These are phyloP conservation scores for Datisca glomerata DNA, from an alignment of 306 rosid species.

Conservation along the genomic window DNA sequence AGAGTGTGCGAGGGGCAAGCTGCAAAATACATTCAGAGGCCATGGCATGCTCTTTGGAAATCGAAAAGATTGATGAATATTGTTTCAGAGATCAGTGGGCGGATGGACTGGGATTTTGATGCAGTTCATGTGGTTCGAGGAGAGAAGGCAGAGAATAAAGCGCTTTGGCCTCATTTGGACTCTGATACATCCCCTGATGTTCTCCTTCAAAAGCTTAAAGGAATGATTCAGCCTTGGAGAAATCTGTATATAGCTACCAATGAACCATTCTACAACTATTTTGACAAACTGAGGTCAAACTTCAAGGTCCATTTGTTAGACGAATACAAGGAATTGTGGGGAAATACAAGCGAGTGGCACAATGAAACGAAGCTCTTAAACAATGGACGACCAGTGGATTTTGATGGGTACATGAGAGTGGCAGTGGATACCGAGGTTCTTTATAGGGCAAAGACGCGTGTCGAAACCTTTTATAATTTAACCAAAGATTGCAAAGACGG, in stretches of 20 bases:
- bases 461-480: conserved; percentile 84
- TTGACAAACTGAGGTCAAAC: conserved; percentile 80
- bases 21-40: conserved; percentile 70
- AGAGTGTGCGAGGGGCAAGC: conserved; percentile 94
- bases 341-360: conserved; percentile 81
- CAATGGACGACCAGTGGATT: conserved; percentile 73
- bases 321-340: conserved; percentile 88
- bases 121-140: conserved; percentile 89
- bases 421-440: conserved; percentile 96
- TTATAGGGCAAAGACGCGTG: conserved; percentile 74
- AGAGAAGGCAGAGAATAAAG: conserved; percentile 78
- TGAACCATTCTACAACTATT: conserved; percentile 83
- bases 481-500: conserved; percentile 96
- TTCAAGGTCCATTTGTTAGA: conserved; percentile 91
- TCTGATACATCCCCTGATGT: conserved; percentile 69
- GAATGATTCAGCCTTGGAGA: conserved; percentile 77
- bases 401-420: conserved; percentile 98
- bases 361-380: conserved; percentile 62
- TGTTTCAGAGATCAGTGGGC: conserved; percentile 75
- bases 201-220: conserved; percentile 62
- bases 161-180: conserved; percentile 90
- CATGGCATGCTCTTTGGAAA: conserved; percentile 98
- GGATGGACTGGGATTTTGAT: conserved; percentile 97
- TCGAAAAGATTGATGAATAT: conserved; percentile 96
- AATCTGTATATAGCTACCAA: conserved; percentile 83